A percentile compares a stretch with the other conserved stretches of the same genome.
phyloP scores from a whole-genome alignment of 495 filamentous ascomycete species.

The Neurospora sp. region DNA sequence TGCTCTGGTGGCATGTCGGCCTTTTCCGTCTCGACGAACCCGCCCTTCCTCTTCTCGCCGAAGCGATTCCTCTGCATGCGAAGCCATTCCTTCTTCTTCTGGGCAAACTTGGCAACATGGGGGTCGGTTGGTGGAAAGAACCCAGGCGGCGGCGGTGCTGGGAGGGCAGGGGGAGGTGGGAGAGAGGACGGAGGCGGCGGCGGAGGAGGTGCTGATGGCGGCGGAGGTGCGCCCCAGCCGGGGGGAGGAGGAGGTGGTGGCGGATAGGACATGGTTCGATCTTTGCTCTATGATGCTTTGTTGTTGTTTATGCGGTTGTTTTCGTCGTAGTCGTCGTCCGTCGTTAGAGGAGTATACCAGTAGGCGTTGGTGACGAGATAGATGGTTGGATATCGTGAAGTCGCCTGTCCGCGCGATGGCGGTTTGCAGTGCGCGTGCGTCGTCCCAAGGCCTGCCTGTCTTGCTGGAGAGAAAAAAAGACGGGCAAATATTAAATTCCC shows the following conservation, averaged over 20 bases:
- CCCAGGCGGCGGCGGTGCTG: slow-evolving; percentile 80
- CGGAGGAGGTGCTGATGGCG: slow-evolving; percentile 52
- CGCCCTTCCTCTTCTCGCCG: slow-evolving; percentile 91
- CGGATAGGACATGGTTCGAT: slow-evolving; percentile 59
- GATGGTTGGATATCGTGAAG: not conserved
- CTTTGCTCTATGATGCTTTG: not conserved
- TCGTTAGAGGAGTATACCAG: not conserved
- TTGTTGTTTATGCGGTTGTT: not conserved
- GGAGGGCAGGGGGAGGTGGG: slow-evolving; percentile 51
- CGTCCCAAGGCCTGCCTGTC: not conserved
- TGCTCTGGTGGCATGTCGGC: slow-evolving; percentile 98
- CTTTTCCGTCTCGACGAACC: slow-evolving; percentile 96
- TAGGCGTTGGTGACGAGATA: not conserved
- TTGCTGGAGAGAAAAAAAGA: not conserved
- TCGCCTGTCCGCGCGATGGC: slow-evolving; percentile 9
- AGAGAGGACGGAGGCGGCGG: slow-evolving; percentile 67
- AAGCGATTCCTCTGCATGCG: slow-evolving; percentile 87
- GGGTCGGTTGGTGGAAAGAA: slow-evolving; percentile 78
- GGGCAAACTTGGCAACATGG: slow-evolving; percentile 85
- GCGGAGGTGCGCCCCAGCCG: slow-evolving; percentile 40
- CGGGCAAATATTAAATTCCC: slow-evolving; percentile 5
- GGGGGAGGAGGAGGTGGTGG: slow-evolving; percentile 51
- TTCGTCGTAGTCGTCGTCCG: not conserved
- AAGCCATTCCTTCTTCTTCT: slow-evolving; percentile 99
- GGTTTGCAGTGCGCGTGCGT: slow-evolving; percentile 9